Percentiles rank a stretch among this genome's conserved stretches.
These are phyloP conservation scores for Lactarius hengduanensis DNA, from an alignment of 768 basidiomycete genomes.

Conservation along the genomic window DNA sequence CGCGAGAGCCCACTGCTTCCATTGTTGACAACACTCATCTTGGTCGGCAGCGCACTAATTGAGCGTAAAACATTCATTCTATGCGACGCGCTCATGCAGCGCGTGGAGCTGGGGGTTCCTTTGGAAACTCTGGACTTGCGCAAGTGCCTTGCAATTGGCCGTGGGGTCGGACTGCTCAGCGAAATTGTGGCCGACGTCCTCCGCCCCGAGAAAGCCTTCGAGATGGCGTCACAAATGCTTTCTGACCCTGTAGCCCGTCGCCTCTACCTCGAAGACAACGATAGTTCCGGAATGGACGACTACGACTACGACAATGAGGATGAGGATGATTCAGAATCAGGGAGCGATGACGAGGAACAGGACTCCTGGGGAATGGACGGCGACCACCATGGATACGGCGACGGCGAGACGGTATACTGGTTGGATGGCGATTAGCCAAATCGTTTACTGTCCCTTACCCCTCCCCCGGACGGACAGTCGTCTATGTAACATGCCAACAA, in stretches of 20 bases:
- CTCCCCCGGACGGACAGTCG: no score
- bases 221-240: not conserved
- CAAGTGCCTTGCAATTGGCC: not conserved
- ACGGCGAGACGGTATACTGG: not conserved
- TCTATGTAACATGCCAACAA: no score
- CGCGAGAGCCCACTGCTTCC: not conserved
- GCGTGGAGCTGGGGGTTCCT: not conserved
- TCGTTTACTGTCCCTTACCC: no score
- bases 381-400: no score
- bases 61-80: not conserved
- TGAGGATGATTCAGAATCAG: not conserved
- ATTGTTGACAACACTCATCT: not conserved
- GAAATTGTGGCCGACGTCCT: not conserved
- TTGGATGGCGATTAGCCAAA: no score
- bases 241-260: not conserved
- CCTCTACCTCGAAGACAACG: not conserved
- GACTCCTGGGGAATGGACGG: not conserved
- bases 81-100: not conserved
- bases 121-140: not conserved
- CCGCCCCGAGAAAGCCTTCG: not conserved
- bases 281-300: not conserved
- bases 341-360: no score
- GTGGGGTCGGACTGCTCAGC: not conserved
- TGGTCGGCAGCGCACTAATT: not conserved
- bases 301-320: not conserved